Conservation (phyloP, 805 yeast species). For the Ogataea corticis region DNA sequence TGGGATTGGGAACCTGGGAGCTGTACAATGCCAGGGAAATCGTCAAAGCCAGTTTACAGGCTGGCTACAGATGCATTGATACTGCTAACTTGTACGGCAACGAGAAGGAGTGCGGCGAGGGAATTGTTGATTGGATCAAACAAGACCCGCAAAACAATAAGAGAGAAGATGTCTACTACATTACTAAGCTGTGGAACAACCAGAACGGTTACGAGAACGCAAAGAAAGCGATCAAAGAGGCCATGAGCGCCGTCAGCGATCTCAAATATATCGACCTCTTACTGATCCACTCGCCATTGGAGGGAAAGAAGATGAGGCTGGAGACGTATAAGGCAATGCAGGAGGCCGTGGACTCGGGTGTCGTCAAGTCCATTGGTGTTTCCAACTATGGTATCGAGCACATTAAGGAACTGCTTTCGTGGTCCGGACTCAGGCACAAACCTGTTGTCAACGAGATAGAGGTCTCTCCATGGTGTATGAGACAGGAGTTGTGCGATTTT, state of each 20-base stretch:
- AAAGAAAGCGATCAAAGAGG: constrained; percentile 54
- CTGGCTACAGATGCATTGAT: constrained; percentile 49
- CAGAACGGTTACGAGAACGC: constrained; percentile 62
- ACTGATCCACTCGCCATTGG: constrained; percentile 64
- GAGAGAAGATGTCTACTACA: constrained; percentile 57
- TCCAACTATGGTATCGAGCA: constrained; percentile 69
- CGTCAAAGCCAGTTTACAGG: constrained; percentile 44
- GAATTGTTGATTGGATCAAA: constrained; percentile 42
- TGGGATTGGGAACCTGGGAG: constrained; percentile 54
- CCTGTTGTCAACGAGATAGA: constrained; percentile 85
- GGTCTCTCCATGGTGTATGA: constrained; percentile 80
- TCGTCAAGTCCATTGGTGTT: constrained; percentile 70
- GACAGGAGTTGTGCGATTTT: constrained; percentile 60
- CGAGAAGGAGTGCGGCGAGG: constrained; percentile 50
- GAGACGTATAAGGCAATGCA: constrained; percentile 75
- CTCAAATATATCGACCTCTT: constrained; percentile 72
- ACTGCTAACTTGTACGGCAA: constrained; percentile 50
- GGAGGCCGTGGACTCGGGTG: constrained; percentile 61
- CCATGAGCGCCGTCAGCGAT: constrained; percentile 50
- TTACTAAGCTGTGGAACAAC: constrained; percentile 74
- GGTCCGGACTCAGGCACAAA: constrained; percentile 52
- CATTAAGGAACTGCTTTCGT: constrained; percentile 56
- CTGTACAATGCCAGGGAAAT: constrained; percentile 38
- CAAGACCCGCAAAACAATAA: constrained; percentile 39
- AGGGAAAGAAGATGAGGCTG: constrained; percentile 47